phyloP scores from a whole-genome alignment of 108 stramenopile genomes.

The Cyclotella baltica region DNA sequence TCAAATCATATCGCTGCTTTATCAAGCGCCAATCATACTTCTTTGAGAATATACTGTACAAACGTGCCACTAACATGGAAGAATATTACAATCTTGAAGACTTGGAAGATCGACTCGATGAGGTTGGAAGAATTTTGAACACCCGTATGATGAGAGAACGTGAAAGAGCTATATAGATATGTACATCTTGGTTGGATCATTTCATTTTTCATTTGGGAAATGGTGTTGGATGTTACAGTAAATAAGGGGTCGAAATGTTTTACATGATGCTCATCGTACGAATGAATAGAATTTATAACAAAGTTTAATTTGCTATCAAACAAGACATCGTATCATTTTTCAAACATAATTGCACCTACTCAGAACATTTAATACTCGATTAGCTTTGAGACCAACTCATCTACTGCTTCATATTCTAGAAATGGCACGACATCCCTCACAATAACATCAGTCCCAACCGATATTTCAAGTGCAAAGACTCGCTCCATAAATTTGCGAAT shows the following conservation, averaged over 20 bases:
- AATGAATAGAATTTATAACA: too few relatives aligned
- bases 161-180: too few relatives aligned
- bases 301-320: too few relatives aligned
- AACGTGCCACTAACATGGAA: constrained; percentile 4
- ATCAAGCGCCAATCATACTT: constrained; percentile 12
- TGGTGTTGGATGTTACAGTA: too few relatives aligned
- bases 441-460: constrained; percentile 71
- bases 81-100: constrained; percentile 17
- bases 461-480: constrained; percentile 59
- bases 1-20: background rate
- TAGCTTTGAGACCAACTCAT: constrained; percentile 47
- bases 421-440: constrained; percentile 65
- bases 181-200: too few relatives aligned
- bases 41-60: constrained; percentile 9
- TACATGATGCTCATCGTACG: too few relatives aligned
- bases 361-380: constrained; percentile 14
- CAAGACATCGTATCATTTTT: too few relatives aligned
- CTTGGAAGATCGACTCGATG: background rate
- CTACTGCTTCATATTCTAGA: constrained; percentile 66
- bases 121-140: background rate
- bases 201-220: too few relatives aligned
- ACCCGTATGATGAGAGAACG: background rate
- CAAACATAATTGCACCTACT: too few relatives aligned
- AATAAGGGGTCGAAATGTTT: too few relatives aligned
- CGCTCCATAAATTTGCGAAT: constrained; percentile 51